Evolutionary conservation across 1,284 basidiomycete genomes (phyloP), one percentile per base, ranked within the genome.

Genomic region (Polyporus tsugae): DNA sequence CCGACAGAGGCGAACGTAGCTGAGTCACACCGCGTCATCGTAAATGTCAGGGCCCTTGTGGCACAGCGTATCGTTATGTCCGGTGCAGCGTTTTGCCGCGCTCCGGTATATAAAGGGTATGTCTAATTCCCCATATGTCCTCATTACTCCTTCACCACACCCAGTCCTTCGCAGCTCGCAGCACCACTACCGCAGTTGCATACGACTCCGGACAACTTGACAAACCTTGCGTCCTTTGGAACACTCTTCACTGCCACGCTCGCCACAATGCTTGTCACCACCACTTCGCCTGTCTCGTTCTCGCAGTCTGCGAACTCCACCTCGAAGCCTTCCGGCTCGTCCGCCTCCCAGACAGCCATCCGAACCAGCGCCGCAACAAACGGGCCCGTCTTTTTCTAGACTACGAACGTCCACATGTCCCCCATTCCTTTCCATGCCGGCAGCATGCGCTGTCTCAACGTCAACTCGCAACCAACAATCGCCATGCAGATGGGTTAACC

Each of bases 331-430:
- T 70, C 70, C 17, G 63, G 66, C 58, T 71, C 72, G 7, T 72
- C 68, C 10, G 65, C 72, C 29, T 69, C 69, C 15, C 67, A 71
- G 46, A 71, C 69, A 59, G 65, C 49, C 36, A 76, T 76, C 9
- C 64, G 70, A 46, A 67, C 69, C n/a, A 73, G 63, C 36, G 75
- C 75, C 2, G 44, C 70, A 41, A 60, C 74, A 6, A 59, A 70
- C 60, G 74, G 73, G 7, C 73, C 75, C 19, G 74, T 76, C 39
- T 76, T 76, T 69, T 75, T 76, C 70, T 74, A 41, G 70, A 38
- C 59, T 39, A 41, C 17, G 22, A 25, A 19, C 33, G 15, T n/a
- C 13, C 29, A 52, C 29, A 17, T 62, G 9, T 61, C 10, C 33
- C 6, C 44, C 13, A 19, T 15, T 52, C 19, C 19, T n/a, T n/a